phyloP scores from a whole-genome alignment of 176 grass and related monocot species.

The Zoysia pacifica region DNA sequence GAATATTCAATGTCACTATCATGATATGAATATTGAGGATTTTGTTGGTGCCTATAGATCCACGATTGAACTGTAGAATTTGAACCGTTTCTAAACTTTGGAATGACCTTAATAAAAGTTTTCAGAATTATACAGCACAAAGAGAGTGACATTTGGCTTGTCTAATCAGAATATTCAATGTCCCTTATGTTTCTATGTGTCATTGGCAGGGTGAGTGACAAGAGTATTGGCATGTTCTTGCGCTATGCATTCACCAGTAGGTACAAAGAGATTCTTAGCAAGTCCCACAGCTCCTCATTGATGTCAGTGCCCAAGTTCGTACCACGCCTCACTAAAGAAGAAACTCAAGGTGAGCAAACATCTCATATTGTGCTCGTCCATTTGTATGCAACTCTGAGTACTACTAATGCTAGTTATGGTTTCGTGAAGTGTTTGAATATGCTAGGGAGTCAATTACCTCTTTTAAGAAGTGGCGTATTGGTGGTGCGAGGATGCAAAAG shows the following conservation, averaged over 20 bases:
- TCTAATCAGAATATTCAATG: neutral
- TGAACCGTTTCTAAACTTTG: too few relatives aligned
- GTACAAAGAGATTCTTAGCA: conserved; percentile 95
- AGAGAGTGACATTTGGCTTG: too few relatives aligned
- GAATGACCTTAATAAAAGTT: neutral
- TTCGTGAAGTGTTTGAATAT: conserved; percentile 59
- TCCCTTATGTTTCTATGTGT: conserved; percentile 8
- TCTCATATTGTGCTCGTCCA: neutral
- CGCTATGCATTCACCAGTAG: conserved; percentile 71
- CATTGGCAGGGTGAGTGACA: conserved; percentile 68
- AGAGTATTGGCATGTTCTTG: conserved; percentile 76
- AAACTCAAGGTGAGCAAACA: conserved; percentile 49
- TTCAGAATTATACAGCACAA: neutral
- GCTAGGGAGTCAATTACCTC: conserved; percentile 70
- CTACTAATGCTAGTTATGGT: neutral
- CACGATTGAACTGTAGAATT: too few relatives aligned
- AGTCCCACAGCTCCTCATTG: conserved; percentile 66
- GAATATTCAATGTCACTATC: too few relatives aligned
- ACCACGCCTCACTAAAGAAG: conserved; percentile 76
- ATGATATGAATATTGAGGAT: too few relatives aligned
- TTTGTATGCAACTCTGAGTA: neutral
- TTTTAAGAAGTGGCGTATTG: conserved; percentile 77
- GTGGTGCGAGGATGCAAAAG: conserved; percentile 70
- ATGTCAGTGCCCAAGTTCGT: conserved; percentile 63
- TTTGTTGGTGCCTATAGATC: too few relatives aligned